Percentiles rank a stretch among this genome's conserved stretches.
phyloP scores from a whole-genome alignment of 805 yeast species.

The Cyberlindnera meyerae region DNA sequence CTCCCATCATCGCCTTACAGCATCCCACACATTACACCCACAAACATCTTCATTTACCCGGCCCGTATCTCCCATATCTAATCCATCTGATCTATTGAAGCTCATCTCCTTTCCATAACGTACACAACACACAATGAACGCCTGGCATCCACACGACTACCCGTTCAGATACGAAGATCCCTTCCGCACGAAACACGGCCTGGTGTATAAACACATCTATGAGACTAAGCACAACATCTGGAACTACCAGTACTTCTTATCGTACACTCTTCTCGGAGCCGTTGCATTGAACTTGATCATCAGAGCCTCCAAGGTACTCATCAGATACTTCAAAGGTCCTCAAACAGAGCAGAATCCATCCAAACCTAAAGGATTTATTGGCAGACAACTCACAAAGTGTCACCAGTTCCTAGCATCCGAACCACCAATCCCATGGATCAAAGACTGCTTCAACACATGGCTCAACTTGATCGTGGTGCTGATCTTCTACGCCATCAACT shows the following conservation, averaged over 20 bases:
- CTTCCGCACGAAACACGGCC: conserved; percentile 17
- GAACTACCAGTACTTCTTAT: conserved; percentile 20
- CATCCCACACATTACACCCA: no score
- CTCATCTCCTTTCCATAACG: no score
- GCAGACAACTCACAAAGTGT: conserved; percentile 4
- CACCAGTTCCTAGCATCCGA: conserved; percentile 7
- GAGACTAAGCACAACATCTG: conserved; percentile 19
- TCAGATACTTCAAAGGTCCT: not conserved
- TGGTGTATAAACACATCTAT: conserved; percentile 19
- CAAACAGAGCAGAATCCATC: not conserved
- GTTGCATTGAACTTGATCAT: not conserved
- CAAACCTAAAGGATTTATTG: conserved; percentile 1
- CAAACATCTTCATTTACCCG: no score
- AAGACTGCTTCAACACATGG: conserved; percentile 15
- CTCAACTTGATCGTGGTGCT: conserved; percentile 12
- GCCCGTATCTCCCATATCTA: no score
- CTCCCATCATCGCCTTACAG: no score
- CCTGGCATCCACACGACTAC: conserved; percentile 9
- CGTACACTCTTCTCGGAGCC: conserved; percentile 2
- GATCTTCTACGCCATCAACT: conserved; percentile 14
- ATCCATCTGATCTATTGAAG: no score
- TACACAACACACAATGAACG: conserved; percentile 4
- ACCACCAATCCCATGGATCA: conserved; percentile 4
- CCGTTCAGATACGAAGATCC: conserved; percentile 23
- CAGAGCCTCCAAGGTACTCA: not conserved